These are phyloP conservation scores for Hebeloma cylindrosporum DNA, from an alignment of 768 basidiomycete species.

Conservation along the genomic window DNA sequence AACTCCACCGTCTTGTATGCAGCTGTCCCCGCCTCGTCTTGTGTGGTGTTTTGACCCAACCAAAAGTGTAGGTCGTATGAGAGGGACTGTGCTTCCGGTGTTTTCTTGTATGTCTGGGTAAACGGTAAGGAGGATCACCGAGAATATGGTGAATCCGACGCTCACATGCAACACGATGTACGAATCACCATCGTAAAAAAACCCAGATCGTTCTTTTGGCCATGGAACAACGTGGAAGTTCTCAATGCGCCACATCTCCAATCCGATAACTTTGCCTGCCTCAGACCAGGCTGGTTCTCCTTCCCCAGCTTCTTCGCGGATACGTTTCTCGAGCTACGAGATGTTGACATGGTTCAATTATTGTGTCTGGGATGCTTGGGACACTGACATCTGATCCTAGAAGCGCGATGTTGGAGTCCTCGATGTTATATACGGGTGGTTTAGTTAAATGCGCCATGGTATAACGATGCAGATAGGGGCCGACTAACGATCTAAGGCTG, in stretches of 20 bases:
- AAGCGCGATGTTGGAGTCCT: conserved; percentile 62
- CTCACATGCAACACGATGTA: conserved; percentile 64
- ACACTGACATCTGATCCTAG: conserved; percentile 58
- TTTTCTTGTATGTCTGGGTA: conserved; percentile 56
- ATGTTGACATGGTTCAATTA: not conserved
- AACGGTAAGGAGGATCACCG: not conserved
- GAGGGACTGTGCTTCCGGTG: conserved; percentile 44
- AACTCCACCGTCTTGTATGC: conserved; percentile 69
- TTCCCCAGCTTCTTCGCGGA: conserved; percentile 52
- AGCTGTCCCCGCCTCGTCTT: conserved; percentile 63
- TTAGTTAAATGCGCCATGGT: conserved; percentile 46
- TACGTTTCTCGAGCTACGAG: conserved; percentile 54
- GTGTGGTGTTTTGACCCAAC: conserved; percentile 57
- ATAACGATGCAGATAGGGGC: no score
- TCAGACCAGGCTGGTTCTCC: conserved; percentile 50
- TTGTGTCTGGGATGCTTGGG: not conserved
- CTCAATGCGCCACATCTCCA: conserved; percentile 62
- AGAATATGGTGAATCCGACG: not conserved
- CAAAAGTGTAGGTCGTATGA: conserved; percentile 67
- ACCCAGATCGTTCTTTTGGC: conserved; percentile 50
- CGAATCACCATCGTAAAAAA: conserved; percentile 65
- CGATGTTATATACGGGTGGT: conserved; percentile 52
- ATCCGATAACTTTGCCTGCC: conserved; percentile 42
- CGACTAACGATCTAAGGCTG: no score
- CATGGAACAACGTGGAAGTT: conserved; percentile 54